phyloP scores from a whole-genome alignment of 2,329 filamentous ascomycete genomes.

The Fusarium sacchari region DNA sequence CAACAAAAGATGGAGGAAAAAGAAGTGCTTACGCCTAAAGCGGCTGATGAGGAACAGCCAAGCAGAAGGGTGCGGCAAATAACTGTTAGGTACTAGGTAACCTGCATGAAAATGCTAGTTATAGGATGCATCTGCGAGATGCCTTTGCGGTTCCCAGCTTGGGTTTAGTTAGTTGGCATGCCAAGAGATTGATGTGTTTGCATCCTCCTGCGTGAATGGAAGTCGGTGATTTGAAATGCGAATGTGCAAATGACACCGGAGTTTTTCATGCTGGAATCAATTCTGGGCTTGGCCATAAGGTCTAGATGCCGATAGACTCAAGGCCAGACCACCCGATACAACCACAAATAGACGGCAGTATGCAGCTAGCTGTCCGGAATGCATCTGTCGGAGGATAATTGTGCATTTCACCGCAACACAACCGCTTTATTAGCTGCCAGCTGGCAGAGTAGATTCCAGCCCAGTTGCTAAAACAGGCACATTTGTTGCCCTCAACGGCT shows the following conservation, averaged over 20 bases:
- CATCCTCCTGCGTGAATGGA: background rate
- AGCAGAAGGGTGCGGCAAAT: background rate
- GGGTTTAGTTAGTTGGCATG: constrained; percentile 6
- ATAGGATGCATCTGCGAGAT: background rate
- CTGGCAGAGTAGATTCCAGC: background rate
- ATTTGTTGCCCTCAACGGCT: background rate
- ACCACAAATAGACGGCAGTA: constrained; percentile 16
- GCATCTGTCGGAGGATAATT: background rate
- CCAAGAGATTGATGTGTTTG: background rate
- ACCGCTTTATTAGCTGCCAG: background rate
- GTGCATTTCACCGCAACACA: constrained; percentile 7
- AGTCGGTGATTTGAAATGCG: background rate
- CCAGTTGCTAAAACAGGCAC: background rate
- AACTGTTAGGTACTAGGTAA: background rate
- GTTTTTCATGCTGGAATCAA: background rate
- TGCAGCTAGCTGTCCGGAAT: constrained; percentile 15
- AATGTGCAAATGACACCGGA: background rate
- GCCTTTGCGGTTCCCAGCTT: background rate
- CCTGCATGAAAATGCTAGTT: background rate
- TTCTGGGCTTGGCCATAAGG: background rate
- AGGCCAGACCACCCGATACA: constrained; percentile 10
- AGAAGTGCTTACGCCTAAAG: constrained; percentile 17
- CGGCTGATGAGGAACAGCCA: constrained; percentile 10
- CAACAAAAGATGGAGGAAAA: constrained; percentile 6
- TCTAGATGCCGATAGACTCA: constrained; percentile 28